Evolutionary conservation across 164 flowering plant species (phyloP).

Genomic region (Houttuynia cordata): DNA sequence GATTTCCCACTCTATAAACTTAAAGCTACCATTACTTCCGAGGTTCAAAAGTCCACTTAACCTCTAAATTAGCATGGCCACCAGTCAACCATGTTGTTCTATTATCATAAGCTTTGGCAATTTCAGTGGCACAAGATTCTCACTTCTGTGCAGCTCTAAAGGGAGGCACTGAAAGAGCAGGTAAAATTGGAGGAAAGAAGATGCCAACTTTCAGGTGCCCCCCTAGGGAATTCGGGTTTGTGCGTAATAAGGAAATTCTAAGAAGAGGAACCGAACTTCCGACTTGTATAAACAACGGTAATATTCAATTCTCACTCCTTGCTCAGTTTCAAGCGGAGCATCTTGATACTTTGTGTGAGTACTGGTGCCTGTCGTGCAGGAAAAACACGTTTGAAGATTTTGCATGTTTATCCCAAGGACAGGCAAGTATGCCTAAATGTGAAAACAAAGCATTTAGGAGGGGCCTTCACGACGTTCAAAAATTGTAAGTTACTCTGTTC

Average conservation of each 20-base stretch:
- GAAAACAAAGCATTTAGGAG: conserved; percentile 6
- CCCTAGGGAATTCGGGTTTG: conserved; percentile 2
- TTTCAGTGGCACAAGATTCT: neutral
- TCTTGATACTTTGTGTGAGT: neutral
- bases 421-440: conserved; percentile 1
- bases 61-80: too few relatives aligned
- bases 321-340: neutral
- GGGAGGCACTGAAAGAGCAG: neutral
- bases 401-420: conserved; percentile 1
- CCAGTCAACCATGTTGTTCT: too few relatives aligned
- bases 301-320: too few relatives aligned
- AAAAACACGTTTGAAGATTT: conserved; percentile 3
- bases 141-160: neutral
- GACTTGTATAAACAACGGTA: conserved; percentile 3
- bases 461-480: conserved; percentile 4
- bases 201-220: neutral
- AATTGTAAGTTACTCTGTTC: conserved; percentile 4
- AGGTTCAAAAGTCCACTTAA: too few relatives aligned
- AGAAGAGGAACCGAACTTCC: conserved; percentile 4
- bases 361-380: neutral
- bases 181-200: neutral
- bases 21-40: too few relatives aligned
- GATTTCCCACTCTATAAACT: too few relatives aligned
- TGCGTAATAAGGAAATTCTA: neutral
- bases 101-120: neutral